These are phyloP conservation scores for Talaromyces stipitatus DNA, from an alignment of 495 filamentous ascomycete genomes.

Conservation along the genomic window DNA sequence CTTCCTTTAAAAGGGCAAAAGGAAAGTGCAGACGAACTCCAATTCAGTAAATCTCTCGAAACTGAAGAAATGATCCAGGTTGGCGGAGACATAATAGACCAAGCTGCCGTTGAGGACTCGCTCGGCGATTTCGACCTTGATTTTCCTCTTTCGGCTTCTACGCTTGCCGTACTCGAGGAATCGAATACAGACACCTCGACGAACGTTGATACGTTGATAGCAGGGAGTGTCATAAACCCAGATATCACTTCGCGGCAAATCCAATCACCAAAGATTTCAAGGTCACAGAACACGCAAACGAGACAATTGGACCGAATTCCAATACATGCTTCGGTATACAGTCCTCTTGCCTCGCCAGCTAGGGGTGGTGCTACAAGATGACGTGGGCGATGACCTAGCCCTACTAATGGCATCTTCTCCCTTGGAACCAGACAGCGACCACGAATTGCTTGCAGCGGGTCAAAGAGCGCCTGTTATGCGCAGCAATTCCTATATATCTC, in stretches of 20 bases:
- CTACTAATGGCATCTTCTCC: neutral
- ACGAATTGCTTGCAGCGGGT: neutral
- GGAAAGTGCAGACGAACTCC: conserved; percentile 7
- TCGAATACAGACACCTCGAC: conserved; percentile 11
- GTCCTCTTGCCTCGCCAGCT: conserved; percentile 1
- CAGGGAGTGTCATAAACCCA: neutral
- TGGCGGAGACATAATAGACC: conserved; percentile 2
- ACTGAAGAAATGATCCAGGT: conserved; percentile 6
- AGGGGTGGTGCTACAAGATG: neutral
- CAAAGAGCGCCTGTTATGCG: neutral
- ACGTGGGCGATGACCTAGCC: neutral
- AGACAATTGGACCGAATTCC: conserved; percentile 7
- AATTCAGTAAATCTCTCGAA: conserved; percentile 25
- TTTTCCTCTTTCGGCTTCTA: conserved; percentile 22
- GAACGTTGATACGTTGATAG: neutral
- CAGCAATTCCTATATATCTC: conserved; percentile 3
- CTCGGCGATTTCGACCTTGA: conserved; percentile 10
- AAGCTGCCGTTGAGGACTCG: neutral
- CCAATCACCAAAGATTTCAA: neutral
- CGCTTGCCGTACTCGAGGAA: conserved; percentile 26
- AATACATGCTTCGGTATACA: conserved; percentile 1
- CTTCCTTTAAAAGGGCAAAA: conserved; percentile 14
- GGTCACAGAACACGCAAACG: conserved; percentile 12
- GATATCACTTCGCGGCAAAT: neutral
- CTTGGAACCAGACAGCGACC: neutral